Evolutionary conservation across 139 green algal genomes (phyloP).

Genomic region (Yamagishiella unicocca): DNA sequence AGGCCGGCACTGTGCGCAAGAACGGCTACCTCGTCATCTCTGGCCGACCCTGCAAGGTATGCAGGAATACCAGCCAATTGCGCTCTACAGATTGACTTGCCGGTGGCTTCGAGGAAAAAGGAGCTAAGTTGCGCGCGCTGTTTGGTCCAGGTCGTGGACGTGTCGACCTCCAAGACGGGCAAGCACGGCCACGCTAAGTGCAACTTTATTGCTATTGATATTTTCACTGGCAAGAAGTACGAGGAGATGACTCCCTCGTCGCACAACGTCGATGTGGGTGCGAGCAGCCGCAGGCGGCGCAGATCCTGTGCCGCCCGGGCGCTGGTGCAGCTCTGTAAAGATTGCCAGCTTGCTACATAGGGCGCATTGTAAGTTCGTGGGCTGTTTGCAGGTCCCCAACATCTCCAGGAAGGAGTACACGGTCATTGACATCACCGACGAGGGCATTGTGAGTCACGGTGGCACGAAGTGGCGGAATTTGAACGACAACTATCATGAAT

Average conservation of each 20-base stretch:
- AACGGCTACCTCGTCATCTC: slow-evolving; percentile 98
- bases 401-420: slow-evolving; percentile 94
- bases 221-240: slow-evolving; percentile 99
- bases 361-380: too few relatives aligned
- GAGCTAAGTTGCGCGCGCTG: neutral
- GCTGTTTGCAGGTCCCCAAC: slow-evolving; percentile 84
- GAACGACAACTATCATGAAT: too few relatives aligned
- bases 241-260: slow-evolving; percentile 98
- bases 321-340: neutral
- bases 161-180: slow-evolving; percentile 99
- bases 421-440: slow-evolving; percentile 96
- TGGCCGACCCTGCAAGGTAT: slow-evolving; percentile 95
- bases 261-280: slow-evolving; percentile 95
- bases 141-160: slow-evolving; percentile 93
- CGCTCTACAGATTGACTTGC: neutral
- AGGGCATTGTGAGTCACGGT: slow-evolving; percentile 94
- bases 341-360: too few relatives aligned
- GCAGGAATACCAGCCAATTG: neutral
- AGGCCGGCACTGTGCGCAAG: slow-evolving; percentile 97
- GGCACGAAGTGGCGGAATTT: too few relatives aligned
- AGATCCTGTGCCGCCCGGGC: neutral
- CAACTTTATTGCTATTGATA: slow-evolving; percentile 96
- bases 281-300: slow-evolving; percentile 22
- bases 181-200: slow-evolving; percentile 99
- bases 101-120: neutral